These are phyloP conservation scores for Hippophae gyantsensis DNA, from an alignment of 306 rosid genomes.

Conservation along the genomic window DNA sequence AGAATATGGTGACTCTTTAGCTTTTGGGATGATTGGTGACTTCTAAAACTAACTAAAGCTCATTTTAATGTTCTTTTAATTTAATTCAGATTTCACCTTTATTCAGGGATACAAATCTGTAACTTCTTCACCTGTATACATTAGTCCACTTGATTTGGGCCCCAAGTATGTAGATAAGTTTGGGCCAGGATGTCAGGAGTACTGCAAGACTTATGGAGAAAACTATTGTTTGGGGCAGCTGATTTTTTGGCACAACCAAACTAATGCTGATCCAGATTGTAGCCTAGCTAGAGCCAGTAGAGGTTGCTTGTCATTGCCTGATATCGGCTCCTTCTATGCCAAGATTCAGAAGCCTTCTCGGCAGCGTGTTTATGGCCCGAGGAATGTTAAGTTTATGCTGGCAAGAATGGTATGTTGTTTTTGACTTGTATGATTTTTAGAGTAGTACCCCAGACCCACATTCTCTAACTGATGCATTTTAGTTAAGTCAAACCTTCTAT, in stretches of 20 bases:
- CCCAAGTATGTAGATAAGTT: slow-evolving; percentile 71
- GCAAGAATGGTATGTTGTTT: slow-evolving; percentile 72
- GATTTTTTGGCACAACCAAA: slow-evolving; percentile 92
- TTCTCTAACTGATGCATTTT: too few relatives aligned
- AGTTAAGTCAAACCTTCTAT: too few relatives aligned
- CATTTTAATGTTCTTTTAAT: background rate
- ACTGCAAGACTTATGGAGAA: slow-evolving; percentile 73
- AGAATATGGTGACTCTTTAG: too few relatives aligned
- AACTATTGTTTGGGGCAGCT: slow-evolving; percentile 97
- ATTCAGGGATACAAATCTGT: slow-evolving; percentile 67
- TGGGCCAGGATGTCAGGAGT: slow-evolving; percentile 80
- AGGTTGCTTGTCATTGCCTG: slow-evolving; percentile 90
- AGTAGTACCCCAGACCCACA: background rate
- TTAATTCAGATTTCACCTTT: background rate
- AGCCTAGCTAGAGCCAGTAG: slow-evolving; percentile 59
- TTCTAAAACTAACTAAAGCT: background rate
- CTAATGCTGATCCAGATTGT: slow-evolving; percentile 69
- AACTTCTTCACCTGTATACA: slow-evolving; percentile 95
- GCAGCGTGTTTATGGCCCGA: slow-evolving; percentile 88
- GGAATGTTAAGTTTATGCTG: slow-evolving; percentile 76
- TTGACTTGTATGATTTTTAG: too few relatives aligned
- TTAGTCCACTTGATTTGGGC: slow-evolving; percentile 97
- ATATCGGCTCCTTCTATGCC: slow-evolving; percentile 78
- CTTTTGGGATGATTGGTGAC: too few relatives aligned
- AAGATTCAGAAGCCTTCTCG: slow-evolving; percentile 74